Evolutionary conservation across 768 basidiomycete species (phyloP), one percentile per base, ranked within the genome.

Genomic region (Lactarius tabidus): DNA sequence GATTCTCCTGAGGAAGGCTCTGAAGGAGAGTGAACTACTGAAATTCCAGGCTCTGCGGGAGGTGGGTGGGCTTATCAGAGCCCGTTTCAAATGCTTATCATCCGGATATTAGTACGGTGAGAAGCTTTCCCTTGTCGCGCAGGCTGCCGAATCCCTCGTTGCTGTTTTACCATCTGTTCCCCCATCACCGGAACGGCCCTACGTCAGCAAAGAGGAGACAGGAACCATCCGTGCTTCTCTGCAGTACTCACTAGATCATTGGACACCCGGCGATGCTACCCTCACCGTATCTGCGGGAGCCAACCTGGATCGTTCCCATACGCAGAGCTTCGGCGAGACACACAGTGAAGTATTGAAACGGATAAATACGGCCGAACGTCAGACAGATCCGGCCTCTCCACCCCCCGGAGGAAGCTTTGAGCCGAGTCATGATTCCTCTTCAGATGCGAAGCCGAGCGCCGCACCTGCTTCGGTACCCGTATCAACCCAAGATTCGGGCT

Each of bases 41-140:
- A 93, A 91, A 70, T 94, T 93, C 91, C 84, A 88, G 51, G 92
- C 92, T 14, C 75, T 93, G 58, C 81, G 85, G 72, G 92, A 94
- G 84, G 91, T 90, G 70, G 61, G 72, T 70, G 2, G 26, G 48
- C 15, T 55, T 23, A 9, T 45, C 33, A 48, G 36, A 17, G 55
- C 64, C 2, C 28, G 31, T 20, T 14, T 55, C 45, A 57, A 51
- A 26, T 14, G 48, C 14, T 58, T 38, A 52, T 45, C 3, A 52
- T 65, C 60, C 9, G 68, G 31, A 63, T 57, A 53, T 23, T 61
- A 93, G 91, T 94, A 88, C 64, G 90, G 84, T 54, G 92, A 94
- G 74, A 94, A 93, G 73, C 75, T 94, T 5, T 77, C 87, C 1
- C 79, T 94, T 6, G 73, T 93, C 9, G 82, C 89, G 5, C 88